Conservation (phyloP, 129 eudicot species). For the Flaveria robusta region DNA sequence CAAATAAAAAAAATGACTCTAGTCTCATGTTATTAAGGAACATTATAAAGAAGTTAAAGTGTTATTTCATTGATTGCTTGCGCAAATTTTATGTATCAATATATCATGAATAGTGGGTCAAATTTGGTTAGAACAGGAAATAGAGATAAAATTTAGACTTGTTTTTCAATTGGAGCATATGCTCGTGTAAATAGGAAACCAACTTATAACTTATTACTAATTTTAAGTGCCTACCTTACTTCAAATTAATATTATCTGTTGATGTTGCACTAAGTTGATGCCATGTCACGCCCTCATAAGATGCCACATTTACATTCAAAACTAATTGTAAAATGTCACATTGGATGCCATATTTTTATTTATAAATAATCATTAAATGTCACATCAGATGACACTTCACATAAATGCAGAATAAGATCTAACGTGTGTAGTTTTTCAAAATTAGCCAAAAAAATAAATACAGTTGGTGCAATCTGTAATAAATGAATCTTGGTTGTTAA, state of each 20-base stretch:
- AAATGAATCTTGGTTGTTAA: too few species aligned
- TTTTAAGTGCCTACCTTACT: background rate
- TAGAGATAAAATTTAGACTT: background rate
- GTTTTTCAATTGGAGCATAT: background rate
- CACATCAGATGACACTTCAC: slow-evolving; percentile 11
- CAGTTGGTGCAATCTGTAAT: too few species aligned
- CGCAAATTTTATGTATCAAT: too few species aligned
- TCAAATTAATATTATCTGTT: background rate
- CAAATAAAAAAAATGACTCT: too few species aligned
- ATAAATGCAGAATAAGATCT: slow-evolving; percentile 6
- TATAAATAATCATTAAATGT: background rate
- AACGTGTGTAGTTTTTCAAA: background rate
- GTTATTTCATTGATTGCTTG: too few species aligned
- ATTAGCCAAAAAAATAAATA: background rate
- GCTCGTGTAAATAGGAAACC: background rate
- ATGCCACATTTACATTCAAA: background rate
- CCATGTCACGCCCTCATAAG: background rate
- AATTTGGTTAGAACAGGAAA: background rate
- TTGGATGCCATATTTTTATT: slow-evolving; percentile 10
- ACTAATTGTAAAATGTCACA: background rate
- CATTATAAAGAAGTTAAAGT: too few species aligned
- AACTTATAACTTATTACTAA: background rate
- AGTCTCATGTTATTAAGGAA: too few species aligned
- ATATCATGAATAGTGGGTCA: too few species aligned
- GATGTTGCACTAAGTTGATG: background rate